Conservation (phyloP, 768 basidiomycete genomes). For the Tulasnella sp. region DNA sequence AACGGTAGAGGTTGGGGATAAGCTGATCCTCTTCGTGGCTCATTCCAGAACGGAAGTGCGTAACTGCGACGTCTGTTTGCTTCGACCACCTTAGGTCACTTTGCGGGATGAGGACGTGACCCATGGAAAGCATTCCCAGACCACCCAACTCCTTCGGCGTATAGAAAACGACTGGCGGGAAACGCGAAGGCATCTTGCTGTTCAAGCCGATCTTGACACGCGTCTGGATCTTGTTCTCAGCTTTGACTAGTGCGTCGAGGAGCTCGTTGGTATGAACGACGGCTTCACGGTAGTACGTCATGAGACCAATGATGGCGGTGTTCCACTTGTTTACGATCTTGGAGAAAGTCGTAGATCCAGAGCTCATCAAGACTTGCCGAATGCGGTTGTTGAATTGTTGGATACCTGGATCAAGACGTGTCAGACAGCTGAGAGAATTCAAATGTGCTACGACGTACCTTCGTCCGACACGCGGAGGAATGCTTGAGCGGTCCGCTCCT, state of each 20-base stretch:
- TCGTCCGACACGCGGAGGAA: constrained; percentile 97
- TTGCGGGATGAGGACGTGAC: constrained; percentile 96
- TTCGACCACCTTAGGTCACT: constrained; percentile 97
- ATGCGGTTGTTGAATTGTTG: constrained; percentile 98
- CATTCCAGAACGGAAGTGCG: constrained; percentile 99
- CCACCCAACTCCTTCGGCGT: constrained; percentile 98
- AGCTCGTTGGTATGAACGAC: constrained; percentile 97
- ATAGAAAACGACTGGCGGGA: constrained; percentile 95
- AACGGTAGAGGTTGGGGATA: constrained; percentile 95
- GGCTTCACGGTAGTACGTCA: constrained; percentile 98
- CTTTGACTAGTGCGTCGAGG: constrained; percentile 93
- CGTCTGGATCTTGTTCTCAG: constrained; percentile 99
- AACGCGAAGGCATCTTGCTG: constrained; percentile 99
- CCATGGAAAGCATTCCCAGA: constrained; percentile 99
- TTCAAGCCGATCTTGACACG: constrained; percentile 99
- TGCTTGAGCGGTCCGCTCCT: constrained; percentile 96
- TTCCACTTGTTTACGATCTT: constrained; percentile 99
- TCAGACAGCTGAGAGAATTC: background rate
- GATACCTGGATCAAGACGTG: constrained; percentile 51
- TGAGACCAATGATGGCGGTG: constrained; percentile 88
- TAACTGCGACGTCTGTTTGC: constrained; percentile 96
- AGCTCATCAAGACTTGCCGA: constrained; percentile 95
- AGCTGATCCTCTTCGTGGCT: constrained; percentile 91
- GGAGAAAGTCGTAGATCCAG: constrained; percentile 96
- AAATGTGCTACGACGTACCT: constrained; percentile 42